These are phyloP conservation scores for Leccinum boreale DNA, from an alignment of 768 basidiomycete species.

Conservation along the genomic window DNA sequence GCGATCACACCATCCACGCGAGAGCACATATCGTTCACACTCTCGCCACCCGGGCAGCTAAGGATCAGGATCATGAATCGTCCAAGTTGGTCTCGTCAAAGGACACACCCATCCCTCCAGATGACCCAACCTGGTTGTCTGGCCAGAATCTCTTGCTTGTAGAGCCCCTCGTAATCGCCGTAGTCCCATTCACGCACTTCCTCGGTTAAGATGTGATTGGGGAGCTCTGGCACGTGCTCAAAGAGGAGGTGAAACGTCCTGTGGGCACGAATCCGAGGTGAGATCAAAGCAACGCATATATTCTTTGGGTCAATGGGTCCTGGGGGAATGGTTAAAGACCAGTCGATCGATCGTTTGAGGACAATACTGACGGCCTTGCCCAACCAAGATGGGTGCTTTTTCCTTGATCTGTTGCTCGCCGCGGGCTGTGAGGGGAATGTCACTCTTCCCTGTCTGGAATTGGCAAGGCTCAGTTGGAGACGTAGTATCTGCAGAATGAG, in stretches of 20 bases:
- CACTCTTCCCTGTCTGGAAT: conserved; percentile 74
- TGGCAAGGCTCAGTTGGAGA: conserved; percentile 1
- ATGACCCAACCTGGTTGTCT: conserved; percentile 67
- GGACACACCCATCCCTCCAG: conserved; percentile 74
- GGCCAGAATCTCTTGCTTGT: conserved; percentile 71
- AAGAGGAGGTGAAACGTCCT: conserved; percentile 84
- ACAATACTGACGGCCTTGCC: conserved; percentile 63
- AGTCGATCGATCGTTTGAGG: background rate
- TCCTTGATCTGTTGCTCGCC: conserved; percentile 71
- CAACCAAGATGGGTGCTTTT: conserved; percentile 65
- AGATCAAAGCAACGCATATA: conserved; percentile 72
- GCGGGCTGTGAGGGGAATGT: conserved; percentile 80
- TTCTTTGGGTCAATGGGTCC: conserved; percentile 78
- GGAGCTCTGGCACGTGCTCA: conserved; percentile 41
- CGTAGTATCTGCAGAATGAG: conserved; percentile 1
- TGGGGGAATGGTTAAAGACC: conserved; percentile 24
- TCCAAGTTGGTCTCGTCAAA: background rate
- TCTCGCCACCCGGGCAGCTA: conserved; percentile 89
- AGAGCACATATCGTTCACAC: conserved; percentile 68
- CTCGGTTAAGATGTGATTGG: conserved; percentile 59
- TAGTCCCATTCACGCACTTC: conserved; percentile 87
- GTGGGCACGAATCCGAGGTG: conserved; percentile 84
- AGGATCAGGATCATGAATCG: conserved; percentile 6
- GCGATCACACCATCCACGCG: conserved; percentile 76
- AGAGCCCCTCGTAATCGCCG: conserved; percentile 84